phyloP scores from a whole-genome alignment of 345 rosid species.

The Euphorbia peplus region DNA sequence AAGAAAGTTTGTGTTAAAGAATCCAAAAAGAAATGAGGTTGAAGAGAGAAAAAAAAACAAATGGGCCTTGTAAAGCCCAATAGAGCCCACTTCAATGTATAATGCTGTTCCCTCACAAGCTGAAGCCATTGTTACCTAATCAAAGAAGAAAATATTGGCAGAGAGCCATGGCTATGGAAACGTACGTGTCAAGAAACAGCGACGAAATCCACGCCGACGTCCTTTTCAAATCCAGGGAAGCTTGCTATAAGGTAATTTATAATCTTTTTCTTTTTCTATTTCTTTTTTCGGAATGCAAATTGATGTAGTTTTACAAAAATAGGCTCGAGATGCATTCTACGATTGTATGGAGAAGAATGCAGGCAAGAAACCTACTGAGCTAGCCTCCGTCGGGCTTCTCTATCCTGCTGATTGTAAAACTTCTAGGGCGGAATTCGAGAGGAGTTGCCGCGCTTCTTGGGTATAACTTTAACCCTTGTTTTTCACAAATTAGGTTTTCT shows the following conservation, averaged over 20 bases:
- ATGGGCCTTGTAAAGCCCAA: neutral
- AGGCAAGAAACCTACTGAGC: conserved; percentile 63
- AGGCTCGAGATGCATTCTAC: conserved; percentile 84
- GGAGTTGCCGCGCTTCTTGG: conserved; percentile 74
- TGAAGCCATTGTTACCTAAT: neutral
- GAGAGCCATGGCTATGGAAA: conserved; percentile 31
- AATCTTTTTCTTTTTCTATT: neutral
- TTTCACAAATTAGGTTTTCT: neutral
- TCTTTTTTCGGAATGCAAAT: neutral
- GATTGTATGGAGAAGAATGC: conserved; percentile 67
- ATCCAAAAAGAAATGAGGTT: neutral
- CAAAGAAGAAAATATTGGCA: neutral
- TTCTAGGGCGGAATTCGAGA: conserved; percentile 41
- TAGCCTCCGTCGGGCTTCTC: conserved; percentile 71
- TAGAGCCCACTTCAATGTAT: too few relatives aligned
- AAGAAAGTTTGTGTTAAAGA: too few relatives aligned
- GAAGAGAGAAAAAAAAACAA: neutral
- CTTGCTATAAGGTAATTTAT: conserved; percentile 68
- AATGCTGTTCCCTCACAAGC: neutral
- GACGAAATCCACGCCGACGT: conserved; percentile 66
- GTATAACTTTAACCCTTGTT: conserved; percentile 26
- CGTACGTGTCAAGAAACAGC: conserved; percentile 43
- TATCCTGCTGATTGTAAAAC: conserved; percentile 64
- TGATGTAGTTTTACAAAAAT: neutral
- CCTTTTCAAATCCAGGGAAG: conserved; percentile 56